Base-by-base conservation (phyloP, 306 rosid genomes). In the Inga oerstediana region DNA sequence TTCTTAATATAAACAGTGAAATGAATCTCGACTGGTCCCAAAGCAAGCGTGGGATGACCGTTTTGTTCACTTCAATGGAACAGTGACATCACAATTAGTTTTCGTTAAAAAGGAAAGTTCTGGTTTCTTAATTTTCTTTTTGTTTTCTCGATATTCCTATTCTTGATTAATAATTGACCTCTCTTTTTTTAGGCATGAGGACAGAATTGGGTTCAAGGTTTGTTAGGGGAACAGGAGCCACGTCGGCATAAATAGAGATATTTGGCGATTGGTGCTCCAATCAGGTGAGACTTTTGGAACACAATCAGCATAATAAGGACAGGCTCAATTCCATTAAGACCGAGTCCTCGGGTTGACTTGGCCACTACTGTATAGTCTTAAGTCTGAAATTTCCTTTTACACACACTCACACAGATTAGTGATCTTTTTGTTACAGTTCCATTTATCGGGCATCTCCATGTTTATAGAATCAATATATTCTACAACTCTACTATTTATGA, bases 31-130 rank as follows among this genome's bases (percentile, higher is more conserved):
- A 19, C 7, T 56, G 27, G 2, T 19, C 76, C 76, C 68, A 27
- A 64, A 4, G 1, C 79, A 64, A 14, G 1, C 79, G 79, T 83
- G 62, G 11, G 5, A 37, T 15, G 86, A 62, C 82, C 75, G 73
- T 20, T 49, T 75, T 82, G 41, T 8, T 76, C 49, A 6, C 48
- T 44, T 69, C 65, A 20, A 20, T 76, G 19, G 0, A 12, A 71
- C 48, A 10, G 14, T 20, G 9, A 43, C 75, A n/a, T 1, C 9
- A 8, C 49, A 39, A 24, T 49, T 49, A n/a, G 58, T 49, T 74
- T 45, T 72, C 37, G 35, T n/a, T 12, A 7, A 24, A 24, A 13
- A 58, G 41, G 54, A 49, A 49, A 49, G 54, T 49, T 49, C 16
- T 12, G 19, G 15, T 14, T 49, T 49, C 16, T 12, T 12, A 14